Evolutionary conservation across 768 basidiomycete species (phyloP).

Genomic region (Termitomyces titanicus): DNA sequence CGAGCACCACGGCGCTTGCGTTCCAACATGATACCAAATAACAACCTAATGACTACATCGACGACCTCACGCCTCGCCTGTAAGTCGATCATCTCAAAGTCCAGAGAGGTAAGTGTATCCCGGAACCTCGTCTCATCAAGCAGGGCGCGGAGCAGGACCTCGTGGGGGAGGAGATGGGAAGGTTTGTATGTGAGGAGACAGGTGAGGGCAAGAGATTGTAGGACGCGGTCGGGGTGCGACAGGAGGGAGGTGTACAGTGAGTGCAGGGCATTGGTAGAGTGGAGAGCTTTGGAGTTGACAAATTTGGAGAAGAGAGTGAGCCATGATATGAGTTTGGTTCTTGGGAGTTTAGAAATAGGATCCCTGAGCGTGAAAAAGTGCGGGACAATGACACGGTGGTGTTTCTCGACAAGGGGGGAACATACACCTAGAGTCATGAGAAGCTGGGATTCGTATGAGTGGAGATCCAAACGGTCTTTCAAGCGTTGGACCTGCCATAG

Average conservation of each 20-base stretch:
- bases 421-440: conserved; percentile 67
- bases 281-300: conserved; percentile 86
- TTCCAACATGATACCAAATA: conserved; percentile 89
- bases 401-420: conserved; percentile 73
- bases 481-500: conserved; percentile 25
- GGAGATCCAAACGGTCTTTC: conserved; percentile 63
- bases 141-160: conserved; percentile 64
- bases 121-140: conserved; percentile 87
- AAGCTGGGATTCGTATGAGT: conserved; percentile 79
- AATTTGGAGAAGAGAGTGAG: conserved; percentile 88
- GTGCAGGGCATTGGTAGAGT: conserved; percentile 61
- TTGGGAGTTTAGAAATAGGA: conserved; percentile 45
- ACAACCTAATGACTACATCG: conserved; percentile 65
- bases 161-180: conserved; percentile 47
- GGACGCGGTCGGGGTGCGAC: conserved; percentile 75
- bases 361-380: conserved; percentile 61
- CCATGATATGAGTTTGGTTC: conserved; percentile 68
- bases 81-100: conserved; percentile 51
- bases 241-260: conserved; percentile 69
- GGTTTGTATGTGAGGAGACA: conserved; percentile 85
- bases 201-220: conserved; percentile 72
- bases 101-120: conserved; percentile 77
- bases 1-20: conserved; percentile 55
- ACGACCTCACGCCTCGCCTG: conserved; percentile 64
- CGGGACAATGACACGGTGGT: conserved; percentile 84